Percentiles rank a stretch among this genome's conserved stretches.
Conservation (phyloP, 2,329 filamentous ascomycete species). For the Furcasterigmium furcatum region DNA sequence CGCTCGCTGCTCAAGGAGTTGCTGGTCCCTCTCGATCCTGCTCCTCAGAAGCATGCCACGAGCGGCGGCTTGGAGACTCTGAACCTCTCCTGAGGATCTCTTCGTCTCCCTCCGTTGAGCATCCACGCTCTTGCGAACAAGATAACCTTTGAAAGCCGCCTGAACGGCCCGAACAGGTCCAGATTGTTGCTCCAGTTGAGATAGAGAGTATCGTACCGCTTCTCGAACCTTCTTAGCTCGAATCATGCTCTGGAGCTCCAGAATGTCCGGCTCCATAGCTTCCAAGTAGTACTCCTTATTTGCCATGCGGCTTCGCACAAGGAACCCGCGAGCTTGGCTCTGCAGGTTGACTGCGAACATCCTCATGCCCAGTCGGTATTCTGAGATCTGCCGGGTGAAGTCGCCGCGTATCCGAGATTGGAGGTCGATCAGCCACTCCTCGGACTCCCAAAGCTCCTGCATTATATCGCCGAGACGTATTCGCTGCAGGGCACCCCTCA, state of each 20-base stretch:
- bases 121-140: conserved; percentile 56
- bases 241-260: conserved; percentile 79
- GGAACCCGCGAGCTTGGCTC: conserved; percentile 70
- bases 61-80: conserved; percentile 61
- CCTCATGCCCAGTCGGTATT: conserved; percentile 80
- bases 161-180: conserved; percentile 65
- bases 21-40: conserved; percentile 50
- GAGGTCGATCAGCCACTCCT: conserved; percentile 73
- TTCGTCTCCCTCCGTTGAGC: conserved; percentile 55
- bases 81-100: conserved; percentile 47
- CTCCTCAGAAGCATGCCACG: conserved; percentile 64
- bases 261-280: conserved; percentile 66
- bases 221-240: conserved; percentile 63
- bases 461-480: conserved; percentile 77
- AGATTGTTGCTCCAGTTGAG: conserved; percentile 59
- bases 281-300: conserved; percentile 67
- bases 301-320: conserved; percentile 63
- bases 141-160: conserved; percentile 63
- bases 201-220: conserved; percentile 52
- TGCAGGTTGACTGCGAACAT: conserved; percentile 78
- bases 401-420: conserved; percentile 87
- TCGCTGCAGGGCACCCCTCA: conserved; percentile 75
- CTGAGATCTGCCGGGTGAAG: conserved; percentile 77
- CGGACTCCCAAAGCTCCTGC: conserved; percentile 85
- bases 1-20: conserved; percentile 47